Evolutionary conservation across 192 early-diverging fungal genomes (phyloP).

Genomic region (Phlyctochytrium arcticum): DNA sequence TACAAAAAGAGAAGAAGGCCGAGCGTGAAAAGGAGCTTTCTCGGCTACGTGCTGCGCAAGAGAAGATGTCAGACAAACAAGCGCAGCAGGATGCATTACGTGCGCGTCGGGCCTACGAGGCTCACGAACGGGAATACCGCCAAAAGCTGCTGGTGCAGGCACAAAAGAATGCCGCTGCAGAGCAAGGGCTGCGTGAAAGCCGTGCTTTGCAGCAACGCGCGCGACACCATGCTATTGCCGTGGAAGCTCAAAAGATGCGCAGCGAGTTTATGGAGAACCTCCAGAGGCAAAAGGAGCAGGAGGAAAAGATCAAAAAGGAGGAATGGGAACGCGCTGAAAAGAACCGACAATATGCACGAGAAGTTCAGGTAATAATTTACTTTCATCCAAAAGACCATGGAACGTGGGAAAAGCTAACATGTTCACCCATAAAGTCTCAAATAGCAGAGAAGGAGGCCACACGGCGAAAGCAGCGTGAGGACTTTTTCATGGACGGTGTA

Average conservation of each 20-base stretch:
- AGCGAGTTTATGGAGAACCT: slow-evolving; percentile 54
- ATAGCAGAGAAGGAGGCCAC: slow-evolving; percentile 47
- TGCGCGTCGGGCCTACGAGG: slow-evolving; percentile 50
- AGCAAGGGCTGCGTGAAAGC: slow-evolving; percentile 40
- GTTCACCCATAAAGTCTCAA: too few relatives aligned
- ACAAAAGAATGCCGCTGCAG: slow-evolving; percentile 34
- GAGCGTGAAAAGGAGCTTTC: slow-evolving; percentile 53
- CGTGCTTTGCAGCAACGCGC: slow-evolving; percentile 47
- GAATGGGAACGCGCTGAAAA: slow-evolving; percentile 33
- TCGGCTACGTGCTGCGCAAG: slow-evolving; percentile 51
- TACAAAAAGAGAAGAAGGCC: slow-evolving; percentile 41
- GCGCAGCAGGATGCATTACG: slow-evolving; percentile 54
- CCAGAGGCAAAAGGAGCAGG: slow-evolving; percentile 41
- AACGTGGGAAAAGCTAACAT: neutral
- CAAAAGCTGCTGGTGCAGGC: slow-evolving; percentile 40
- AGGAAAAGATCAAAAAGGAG: slow-evolving; percentile 39
- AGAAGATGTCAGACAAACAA: slow-evolving; percentile 60
- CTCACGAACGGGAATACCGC: slow-evolving; percentile 58
- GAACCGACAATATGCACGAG: slow-evolving; percentile 46
- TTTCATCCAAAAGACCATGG: too few relatives aligned
- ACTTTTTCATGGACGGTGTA: slow-evolving; percentile 59
- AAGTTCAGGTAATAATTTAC: slow-evolving; percentile 49
- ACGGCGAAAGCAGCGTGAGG: slow-evolving; percentile 41
- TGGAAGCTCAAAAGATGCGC: slow-evolving; percentile 53
- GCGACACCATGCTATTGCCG: slow-evolving; percentile 52